A percentile compares a stretch with the other conserved stretches of the same genome.
Conservation (phyloP, 257 asterid genomes). For the Hygrophila difformis region DNA sequence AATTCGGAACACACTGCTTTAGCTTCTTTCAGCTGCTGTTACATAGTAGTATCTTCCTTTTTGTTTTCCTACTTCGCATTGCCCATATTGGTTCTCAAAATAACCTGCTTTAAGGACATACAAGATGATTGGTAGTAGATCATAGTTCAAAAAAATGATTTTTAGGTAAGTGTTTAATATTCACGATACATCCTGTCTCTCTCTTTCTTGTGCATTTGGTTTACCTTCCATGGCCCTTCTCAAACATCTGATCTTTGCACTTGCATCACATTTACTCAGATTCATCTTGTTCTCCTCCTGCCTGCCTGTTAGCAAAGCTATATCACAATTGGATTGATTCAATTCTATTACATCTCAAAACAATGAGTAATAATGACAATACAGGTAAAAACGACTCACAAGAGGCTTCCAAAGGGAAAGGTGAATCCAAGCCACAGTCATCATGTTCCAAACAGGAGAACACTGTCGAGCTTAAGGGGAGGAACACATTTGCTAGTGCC, state of each 20-base stretch:
- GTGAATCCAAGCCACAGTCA: constrained; percentile 18
- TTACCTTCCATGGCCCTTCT: too few species aligned
- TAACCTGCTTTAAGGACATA: constrained; percentile 1
- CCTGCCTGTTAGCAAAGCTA: neutral
- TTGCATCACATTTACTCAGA: too few species aligned
- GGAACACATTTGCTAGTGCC: constrained; percentile 82
- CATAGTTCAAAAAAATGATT: too few species aligned
- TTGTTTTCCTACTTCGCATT: neutral
- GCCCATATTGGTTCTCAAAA: neutral
- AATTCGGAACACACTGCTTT: constrained; percentile 9
- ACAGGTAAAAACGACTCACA: constrained; percentile 19
- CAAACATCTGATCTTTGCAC: too few species aligned
- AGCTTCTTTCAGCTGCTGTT: neutral
- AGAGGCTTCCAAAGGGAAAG: constrained; percentile 28
- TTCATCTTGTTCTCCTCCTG: neutral
- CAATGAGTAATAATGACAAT: constrained; percentile 28
- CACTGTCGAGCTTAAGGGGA: constrained; percentile 46
- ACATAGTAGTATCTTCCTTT: neutral
- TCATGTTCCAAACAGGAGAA: constrained; percentile 21
- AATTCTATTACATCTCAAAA: neutral
- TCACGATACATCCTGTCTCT: too few species aligned
- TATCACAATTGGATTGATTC: neutral
- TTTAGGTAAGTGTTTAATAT: too few species aligned
- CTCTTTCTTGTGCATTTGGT: too few species aligned
- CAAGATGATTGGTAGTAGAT: neutral